Evolutionary conservation across 208 protist genomes (phyloP).

Genomic region (Crithidia acanthocephali): DNA sequence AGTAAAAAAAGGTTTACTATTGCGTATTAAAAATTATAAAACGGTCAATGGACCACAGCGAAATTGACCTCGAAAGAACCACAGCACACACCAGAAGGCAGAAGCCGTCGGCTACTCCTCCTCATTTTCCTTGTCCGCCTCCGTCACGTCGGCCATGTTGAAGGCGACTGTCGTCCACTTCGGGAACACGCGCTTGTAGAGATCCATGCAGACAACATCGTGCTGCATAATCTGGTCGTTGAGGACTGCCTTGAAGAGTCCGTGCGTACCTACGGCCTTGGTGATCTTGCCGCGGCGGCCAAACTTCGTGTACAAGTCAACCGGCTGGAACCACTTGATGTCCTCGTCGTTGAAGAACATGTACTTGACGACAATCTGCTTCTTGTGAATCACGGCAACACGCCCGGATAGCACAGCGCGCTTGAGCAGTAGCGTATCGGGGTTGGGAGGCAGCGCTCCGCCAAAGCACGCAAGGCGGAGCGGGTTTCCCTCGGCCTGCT

Average conservation of each 20-base stretch:
- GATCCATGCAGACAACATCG: conserved; percentile 97
- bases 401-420: conserved; percentile 75
- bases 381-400: conserved; percentile 91
- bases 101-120: conserved; percentile 25
- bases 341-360: conserved; percentile 97
- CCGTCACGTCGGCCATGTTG: conserved; percentile 59
- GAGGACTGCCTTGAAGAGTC: conserved; percentile 96
- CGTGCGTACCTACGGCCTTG: conserved; percentile 97
- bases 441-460: conserved; percentile 78
- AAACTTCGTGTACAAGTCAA: conserved; percentile 97
- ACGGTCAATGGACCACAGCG: background rate
- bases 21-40: background rate
- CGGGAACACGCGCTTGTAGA: conserved; percentile 98
- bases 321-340: conserved; percentile 97
- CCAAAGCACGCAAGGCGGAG: conserved; percentile 83
- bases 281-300: conserved; percentile 95
- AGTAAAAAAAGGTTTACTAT: no score
- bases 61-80: no score
- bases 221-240: conserved; percentile 95
- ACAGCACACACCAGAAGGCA: no score
- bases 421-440: conserved; percentile 85
- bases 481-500: conserved; percentile 71
- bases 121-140: conserved; percentile 42
- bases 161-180: conserved; percentile 91
- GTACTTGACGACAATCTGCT: conserved; percentile 95